Evolutionary conservation across 179 eudicot species (phyloP).

Genomic region (Beta corolliflora): DNA sequence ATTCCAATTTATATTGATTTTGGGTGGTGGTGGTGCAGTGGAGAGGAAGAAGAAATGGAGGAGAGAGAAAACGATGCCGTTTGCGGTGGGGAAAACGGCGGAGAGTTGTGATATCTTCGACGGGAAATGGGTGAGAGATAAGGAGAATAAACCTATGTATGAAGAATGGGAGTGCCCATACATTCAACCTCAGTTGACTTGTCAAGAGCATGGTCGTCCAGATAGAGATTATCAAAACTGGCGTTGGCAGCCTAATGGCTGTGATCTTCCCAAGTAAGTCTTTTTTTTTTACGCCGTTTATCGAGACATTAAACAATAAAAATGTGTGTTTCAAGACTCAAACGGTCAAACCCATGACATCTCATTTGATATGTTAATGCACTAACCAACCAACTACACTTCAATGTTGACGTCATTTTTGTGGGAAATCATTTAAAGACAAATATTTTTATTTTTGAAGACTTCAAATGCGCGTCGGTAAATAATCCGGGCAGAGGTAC

Average conservation of each 20-base stretch:
- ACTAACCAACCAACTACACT: too few species aligned
- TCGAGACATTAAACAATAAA: too few species aligned
- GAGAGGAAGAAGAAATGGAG: conserved; percentile 41
- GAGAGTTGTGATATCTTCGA: conserved; percentile 66
- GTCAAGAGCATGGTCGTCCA: conserved; percentile 83
- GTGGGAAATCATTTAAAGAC: too few species aligned
- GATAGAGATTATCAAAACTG: conserved; percentile 69
- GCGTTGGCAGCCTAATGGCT: conserved; percentile 91
- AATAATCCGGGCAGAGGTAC: too few species aligned
- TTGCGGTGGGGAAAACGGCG: conserved; percentile 50
- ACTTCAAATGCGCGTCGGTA: too few species aligned
- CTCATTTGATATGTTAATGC: too few species aligned
- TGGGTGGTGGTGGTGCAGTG: not conserved
- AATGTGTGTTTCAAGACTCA: too few species aligned
- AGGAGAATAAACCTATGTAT: conserved; percentile 58
- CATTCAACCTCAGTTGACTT: conserved; percentile 80
- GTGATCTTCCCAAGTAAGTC: conserved; percentile 75
- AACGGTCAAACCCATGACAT: too few species aligned
- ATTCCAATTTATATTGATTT: too few species aligned
- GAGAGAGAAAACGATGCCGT: conserved; percentile 42
- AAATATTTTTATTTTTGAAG: too few species aligned
- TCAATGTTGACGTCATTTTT: too few species aligned
- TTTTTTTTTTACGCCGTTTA: not conserved
- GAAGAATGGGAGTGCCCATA: conserved; percentile 86
- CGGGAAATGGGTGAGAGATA: conserved; percentile 82